phyloP scores from a whole-genome alignment of 441 rosid species.

The Corymbia calophylla region DNA sequence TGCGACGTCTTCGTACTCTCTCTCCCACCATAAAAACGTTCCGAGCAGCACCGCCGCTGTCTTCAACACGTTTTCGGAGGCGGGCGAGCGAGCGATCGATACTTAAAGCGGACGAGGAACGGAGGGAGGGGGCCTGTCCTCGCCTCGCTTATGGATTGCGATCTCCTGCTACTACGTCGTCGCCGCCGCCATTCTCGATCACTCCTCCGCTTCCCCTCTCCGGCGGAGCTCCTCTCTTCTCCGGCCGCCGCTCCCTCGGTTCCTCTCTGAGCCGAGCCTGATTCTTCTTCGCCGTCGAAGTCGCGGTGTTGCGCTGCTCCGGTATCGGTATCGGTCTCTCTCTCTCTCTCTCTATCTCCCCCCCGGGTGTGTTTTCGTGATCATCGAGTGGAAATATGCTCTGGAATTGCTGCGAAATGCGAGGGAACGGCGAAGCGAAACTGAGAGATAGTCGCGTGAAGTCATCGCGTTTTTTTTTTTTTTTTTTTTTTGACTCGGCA shows the following conservation, averaged over 20 bases:
- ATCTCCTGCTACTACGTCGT: neutral
- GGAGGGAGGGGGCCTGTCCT: neutral
- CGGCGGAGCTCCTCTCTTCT: slow-evolving; percentile 19
- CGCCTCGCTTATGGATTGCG: slow-evolving; percentile 20
- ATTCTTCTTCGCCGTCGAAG: neutral
- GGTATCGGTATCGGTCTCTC: neutral
- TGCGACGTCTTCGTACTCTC: neutral
- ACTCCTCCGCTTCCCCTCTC: slow-evolving; percentile 21
- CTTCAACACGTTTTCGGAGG: neutral
- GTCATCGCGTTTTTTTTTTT: neutral
- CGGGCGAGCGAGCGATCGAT: neutral
- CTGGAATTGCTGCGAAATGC: neutral
- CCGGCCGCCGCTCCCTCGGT: neutral
- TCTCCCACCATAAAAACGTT: neutral
- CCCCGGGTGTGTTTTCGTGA: neutral
- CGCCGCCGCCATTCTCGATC: slow-evolving; percentile 10
- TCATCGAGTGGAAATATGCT: neutral
- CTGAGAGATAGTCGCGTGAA: neutral
- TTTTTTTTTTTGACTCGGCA: neutral
- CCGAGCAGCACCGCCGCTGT: neutral
- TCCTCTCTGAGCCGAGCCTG: neutral
- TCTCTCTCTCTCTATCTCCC: neutral
- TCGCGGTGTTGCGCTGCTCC: neutral
- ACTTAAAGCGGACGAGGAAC: neutral
- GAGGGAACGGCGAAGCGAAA: neutral